phyloP scores from a whole-genome alignment of 345 rosid genomes.

The Sisymbrium altissimum region DNA sequence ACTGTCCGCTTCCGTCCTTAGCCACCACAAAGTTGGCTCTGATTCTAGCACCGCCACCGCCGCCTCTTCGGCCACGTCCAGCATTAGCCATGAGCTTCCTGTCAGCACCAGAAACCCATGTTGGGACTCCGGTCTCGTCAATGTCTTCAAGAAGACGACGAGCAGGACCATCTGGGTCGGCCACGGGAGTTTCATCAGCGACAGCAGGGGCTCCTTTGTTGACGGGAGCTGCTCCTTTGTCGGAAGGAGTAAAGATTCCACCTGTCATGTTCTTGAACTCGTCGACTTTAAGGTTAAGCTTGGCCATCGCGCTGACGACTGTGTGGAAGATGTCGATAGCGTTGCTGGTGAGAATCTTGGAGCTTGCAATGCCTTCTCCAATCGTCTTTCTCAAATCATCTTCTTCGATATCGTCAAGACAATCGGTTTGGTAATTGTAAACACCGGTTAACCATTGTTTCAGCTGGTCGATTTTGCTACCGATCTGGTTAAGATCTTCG shows the following conservation, averaged over 20 bases:
- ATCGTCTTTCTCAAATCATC: constrained; percentile 30
- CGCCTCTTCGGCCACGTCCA: constrained; percentile 21
- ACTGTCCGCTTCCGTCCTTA: constrained; percentile 72
- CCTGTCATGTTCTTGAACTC: constrained; percentile 27
- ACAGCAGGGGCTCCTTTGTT: constrained; percentile 9
- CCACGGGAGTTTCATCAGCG: constrained; percentile 14
- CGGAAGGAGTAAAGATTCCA: constrained; percentile 18
- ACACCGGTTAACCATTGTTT: constrained; percentile 59
- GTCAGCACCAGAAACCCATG: constrained; percentile 63
- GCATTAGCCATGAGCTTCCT: constrained; percentile 50
- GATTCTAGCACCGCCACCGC: constrained; percentile 18
- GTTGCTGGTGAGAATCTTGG: constrained; percentile 45
- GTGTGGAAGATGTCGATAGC: constrained; percentile 51
- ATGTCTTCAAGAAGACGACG: constrained; percentile 47
- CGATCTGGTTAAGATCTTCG: constrained; percentile 31
- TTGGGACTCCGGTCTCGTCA: constrained; percentile 39
- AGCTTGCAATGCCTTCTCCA: constrained; percentile 26
- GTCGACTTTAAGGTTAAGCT: constrained; percentile 26
- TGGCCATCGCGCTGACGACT: constrained; percentile 36
- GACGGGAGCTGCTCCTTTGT: constrained; percentile 14
- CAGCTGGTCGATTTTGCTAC: constrained; percentile 34
- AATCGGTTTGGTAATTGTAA: constrained; percentile 50
- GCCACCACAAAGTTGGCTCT: constrained; percentile 64
- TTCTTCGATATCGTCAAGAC: constrained; percentile 50
- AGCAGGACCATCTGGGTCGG: constrained; percentile 35